Conservation (phyloP, 805 yeast species). For the Ascoidea asiatica region DNA sequence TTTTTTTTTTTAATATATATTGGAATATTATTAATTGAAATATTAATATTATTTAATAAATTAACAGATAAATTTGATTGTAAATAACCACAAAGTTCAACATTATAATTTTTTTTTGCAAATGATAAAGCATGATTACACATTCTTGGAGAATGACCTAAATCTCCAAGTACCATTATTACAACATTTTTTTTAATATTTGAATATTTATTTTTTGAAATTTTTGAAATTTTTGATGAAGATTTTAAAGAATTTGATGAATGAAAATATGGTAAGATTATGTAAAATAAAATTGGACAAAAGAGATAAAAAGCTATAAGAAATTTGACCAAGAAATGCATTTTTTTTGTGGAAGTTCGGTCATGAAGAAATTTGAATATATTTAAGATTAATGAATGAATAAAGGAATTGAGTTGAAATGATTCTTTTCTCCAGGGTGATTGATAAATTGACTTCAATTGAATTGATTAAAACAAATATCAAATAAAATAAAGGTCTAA, state of each 20-base stretch:
- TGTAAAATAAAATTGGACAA: conserved; percentile 27
- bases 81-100: conserved; percentile 75
- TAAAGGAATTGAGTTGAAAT: not conserved
- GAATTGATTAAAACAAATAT: not conserved
- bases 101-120: conserved; percentile 42
- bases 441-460: not conserved
- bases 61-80: conserved; percentile 41
- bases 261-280: conserved; percentile 21
- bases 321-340: conserved; percentile 6
- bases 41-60: conserved; percentile 33
- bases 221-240: conserved; percentile 10
- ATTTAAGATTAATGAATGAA: not conserved
- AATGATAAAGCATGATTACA: conserved; percentile 78
- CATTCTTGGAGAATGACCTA: conserved; percentile 94
- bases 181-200: conserved; percentile 38
- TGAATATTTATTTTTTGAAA: not conserved
- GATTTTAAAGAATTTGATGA: too few relatives aligned
- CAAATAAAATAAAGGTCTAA: not conserved
- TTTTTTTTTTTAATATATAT: conserved; percentile 23
- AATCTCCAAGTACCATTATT: conserved; percentile 79
- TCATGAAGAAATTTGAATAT: not conserved
- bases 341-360: conserved; percentile 4
- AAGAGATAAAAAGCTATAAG: conserved; percentile 4
- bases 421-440: not conserved
- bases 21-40: conserved; percentile 31